These are phyloP conservation scores for Pythium phragmiticola DNA, from an alignment of 352 stramenopile species.

Conservation along the genomic window DNA sequence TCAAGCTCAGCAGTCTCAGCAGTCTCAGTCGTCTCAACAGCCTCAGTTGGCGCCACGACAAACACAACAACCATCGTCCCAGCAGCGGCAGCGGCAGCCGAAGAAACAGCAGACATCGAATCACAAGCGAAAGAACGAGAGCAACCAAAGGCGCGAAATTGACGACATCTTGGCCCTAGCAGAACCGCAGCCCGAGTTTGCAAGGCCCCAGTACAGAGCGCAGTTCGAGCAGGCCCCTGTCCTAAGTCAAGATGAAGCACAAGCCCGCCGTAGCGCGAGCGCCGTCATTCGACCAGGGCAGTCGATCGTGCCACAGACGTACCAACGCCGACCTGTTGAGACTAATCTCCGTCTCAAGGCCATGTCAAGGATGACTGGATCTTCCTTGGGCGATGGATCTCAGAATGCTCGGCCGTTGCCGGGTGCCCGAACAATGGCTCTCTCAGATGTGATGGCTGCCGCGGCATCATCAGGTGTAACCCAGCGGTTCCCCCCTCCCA, in stretches of 20 bases:
- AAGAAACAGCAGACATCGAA: background rate
- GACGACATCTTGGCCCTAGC: slow-evolving; percentile 4
- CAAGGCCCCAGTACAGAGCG: background rate
- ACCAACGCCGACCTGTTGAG: slow-evolving; percentile 8
- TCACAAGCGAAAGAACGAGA: slow-evolving; percentile 2
- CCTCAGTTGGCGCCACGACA: background rate
- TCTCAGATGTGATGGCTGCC: background rate
- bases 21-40: slow-evolving; percentile 1
- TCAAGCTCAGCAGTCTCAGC: slow-evolving; percentile 18
- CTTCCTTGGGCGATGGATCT: background rate
- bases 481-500: background rate
- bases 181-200: slow-evolving; percentile 5
- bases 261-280: slow-evolving; percentile 1
- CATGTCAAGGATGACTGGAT: background rate
- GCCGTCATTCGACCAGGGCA: slow-evolving; percentile 25
- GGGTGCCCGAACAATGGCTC: background rate
- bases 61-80: background rate
- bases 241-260: background rate
- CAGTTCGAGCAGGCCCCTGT: background rate
- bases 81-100: background rate
- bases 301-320: slow-evolving; percentile 25
- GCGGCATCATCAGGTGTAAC: background rate
- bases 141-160: slow-evolving; percentile 4
- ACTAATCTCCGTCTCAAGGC: slow-evolving; percentile 12
- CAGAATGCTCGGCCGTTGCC: background rate